phyloP scores from a whole-genome alignment of 2,329 filamentous ascomycete genomes.

The Xylaria sp. region DNA sequence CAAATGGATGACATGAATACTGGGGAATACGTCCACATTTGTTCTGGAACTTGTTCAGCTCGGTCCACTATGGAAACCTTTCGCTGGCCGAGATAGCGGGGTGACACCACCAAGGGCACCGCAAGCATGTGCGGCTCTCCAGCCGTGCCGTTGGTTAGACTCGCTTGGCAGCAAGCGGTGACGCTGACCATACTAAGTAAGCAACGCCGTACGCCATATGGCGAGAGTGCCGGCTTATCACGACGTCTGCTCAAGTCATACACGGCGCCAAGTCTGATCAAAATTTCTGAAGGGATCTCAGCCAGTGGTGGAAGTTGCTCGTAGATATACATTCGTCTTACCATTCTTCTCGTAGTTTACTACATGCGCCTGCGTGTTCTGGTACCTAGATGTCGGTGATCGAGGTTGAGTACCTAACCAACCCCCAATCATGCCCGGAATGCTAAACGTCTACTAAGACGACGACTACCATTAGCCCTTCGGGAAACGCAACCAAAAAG shows the following conservation, averaged over 20 bases:
- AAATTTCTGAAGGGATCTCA: conserved; percentile 26
- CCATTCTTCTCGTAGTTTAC: conserved; percentile 1
- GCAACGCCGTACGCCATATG: not conserved
- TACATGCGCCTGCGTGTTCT: not conserved
- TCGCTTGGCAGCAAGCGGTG: conserved; percentile 5
- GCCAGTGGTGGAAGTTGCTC: conserved; percentile 13
- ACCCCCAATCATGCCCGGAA: not conserved
- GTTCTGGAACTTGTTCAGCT: not conserved
- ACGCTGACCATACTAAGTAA: not conserved
- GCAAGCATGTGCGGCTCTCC: conserved; percentile 12
- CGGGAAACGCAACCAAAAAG: not conserved
- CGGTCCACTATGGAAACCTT: conserved; percentile 12
- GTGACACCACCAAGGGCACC: not conserved
- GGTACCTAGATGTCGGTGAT: conserved; percentile 13
- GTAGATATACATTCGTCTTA: conserved; percentile 7
- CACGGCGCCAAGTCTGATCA: conserved; percentile 16
- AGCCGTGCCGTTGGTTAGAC: conserved; percentile 9
- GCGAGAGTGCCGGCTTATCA: not conserved
- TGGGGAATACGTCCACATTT: not conserved
- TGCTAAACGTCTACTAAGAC: not conserved
- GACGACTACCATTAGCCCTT: not conserved
- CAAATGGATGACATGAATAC: not conserved
- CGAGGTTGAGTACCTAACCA: not conserved
- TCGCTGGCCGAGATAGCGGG: conserved; percentile 21
- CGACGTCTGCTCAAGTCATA: not conserved